These are phyloP conservation scores for Chaetomium tenue DNA, from an alignment of 495 filamentous ascomycete genomes.

Conservation along the genomic window DNA sequence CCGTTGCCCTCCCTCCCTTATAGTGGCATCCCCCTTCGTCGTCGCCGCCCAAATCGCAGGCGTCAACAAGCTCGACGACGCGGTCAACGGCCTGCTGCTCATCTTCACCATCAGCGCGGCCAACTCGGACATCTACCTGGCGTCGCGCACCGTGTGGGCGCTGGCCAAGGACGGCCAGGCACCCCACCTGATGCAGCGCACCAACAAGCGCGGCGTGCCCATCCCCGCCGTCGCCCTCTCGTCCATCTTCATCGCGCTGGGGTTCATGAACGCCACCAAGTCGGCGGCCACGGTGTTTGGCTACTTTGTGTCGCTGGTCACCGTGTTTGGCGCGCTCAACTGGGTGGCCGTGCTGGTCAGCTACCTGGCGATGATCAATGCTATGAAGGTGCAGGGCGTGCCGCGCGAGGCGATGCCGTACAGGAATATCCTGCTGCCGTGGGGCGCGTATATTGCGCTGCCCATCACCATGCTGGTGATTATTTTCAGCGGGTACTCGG, in stretches of 20 bases:
- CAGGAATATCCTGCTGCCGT: slow-evolving; percentile 65
- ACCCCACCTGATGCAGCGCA: slow-evolving; percentile 65
- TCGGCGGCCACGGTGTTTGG: slow-evolving; percentile 68
- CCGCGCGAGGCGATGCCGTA: slow-evolving; percentile 64
- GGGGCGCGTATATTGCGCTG: slow-evolving; percentile 66
- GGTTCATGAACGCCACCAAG: slow-evolving; percentile 73
- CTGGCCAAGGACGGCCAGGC: slow-evolving; percentile 76
- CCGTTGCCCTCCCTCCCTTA: neutral
- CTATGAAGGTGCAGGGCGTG: slow-evolving; percentile 70
- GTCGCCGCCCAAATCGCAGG: slow-evolving; percentile 61
- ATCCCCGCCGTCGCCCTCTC: slow-evolving; percentile 63
- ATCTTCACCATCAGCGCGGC: slow-evolving; percentile 76
- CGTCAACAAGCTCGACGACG: slow-evolving; percentile 63
- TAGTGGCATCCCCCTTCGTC: slow-evolving; percentile 65
- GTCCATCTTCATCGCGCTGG: slow-evolving; percentile 63
- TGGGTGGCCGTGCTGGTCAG: slow-evolving; percentile 83
- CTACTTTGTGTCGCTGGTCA: slow-evolving; percentile 84
- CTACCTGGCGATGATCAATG: slow-evolving; percentile 76
- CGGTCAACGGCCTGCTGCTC: slow-evolving; percentile 80
- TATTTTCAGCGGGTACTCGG: slow-evolving; percentile 71
- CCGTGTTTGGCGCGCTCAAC: slow-evolving; percentile 75
- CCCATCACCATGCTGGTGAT: slow-evolving; percentile 69
- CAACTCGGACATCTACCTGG: slow-evolving; percentile 80
- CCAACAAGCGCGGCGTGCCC: slow-evolving; percentile 74
- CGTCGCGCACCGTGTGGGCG: slow-evolving; percentile 75